Evolutionary conservation across 805 yeast species (phyloP).

Genomic region (Candida peoriensis): DNA sequence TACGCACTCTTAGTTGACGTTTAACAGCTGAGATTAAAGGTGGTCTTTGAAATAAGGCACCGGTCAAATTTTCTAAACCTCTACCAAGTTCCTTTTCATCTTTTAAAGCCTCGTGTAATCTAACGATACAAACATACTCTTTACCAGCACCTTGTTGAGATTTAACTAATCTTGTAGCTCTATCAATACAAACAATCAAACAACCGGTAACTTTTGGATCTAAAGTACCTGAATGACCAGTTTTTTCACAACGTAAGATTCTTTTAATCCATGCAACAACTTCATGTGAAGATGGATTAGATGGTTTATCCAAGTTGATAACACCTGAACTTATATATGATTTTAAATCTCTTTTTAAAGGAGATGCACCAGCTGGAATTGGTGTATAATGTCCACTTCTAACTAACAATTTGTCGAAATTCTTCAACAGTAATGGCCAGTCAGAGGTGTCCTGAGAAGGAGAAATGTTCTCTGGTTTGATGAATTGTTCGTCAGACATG

Average conservation of each 20-base stretch:
- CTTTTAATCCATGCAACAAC: slow-evolving; percentile 99
- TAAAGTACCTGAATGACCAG: slow-evolving; percentile 98
- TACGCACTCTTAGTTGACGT: slow-evolving; percentile 97
- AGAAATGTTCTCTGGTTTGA: slow-evolving; percentile 80
- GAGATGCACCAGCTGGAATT: slow-evolving; percentile 92
- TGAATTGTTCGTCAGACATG: slow-evolving; percentile 68
- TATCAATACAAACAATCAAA: slow-evolving; percentile 94
- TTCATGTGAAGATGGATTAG: slow-evolving; percentile 98
- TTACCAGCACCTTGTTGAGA: slow-evolving; percentile 99
- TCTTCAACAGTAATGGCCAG: slow-evolving; percentile 93
- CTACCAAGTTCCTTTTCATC: slow-evolving; percentile 88
- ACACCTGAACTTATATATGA: slow-evolving; percentile 91
- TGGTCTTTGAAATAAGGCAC: slow-evolving; percentile 98
- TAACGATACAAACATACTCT: slow-evolving; percentile 96
- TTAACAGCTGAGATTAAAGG: slow-evolving; percentile 98
- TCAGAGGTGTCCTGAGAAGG: slow-evolving; percentile 83
- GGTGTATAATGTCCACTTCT: slow-evolving; percentile 98
- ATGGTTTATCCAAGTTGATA: slow-evolving; percentile 95
- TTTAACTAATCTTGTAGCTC: slow-evolving; percentile 96
- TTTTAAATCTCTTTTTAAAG: slow-evolving; percentile 89
- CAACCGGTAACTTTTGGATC: slow-evolving; percentile 99
- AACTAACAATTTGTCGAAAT: slow-evolving; percentile 89
- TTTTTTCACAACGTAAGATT: slow-evolving; percentile 90
- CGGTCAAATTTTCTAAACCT: slow-evolving; percentile 89
- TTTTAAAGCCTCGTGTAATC: slow-evolving; percentile 89